Evolutionary conservation across 225 moss, liverwort and hornwort genomes (phyloP), one percentile per base, ranked within the genome.

Genomic region (Physcomitrellopsis africana): DNA sequence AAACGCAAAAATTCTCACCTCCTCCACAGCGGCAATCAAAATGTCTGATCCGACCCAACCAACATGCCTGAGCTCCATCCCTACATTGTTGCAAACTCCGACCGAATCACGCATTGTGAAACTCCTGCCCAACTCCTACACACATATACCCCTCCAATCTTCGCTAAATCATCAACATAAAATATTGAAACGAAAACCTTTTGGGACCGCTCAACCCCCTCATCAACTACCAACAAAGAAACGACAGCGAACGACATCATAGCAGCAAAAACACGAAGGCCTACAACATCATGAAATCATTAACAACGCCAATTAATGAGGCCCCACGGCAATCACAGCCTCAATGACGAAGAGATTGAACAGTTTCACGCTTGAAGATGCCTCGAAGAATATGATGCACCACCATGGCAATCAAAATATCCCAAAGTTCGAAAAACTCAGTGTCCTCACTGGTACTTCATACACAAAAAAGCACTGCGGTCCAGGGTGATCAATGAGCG

Each of bases 301-400:
- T 37, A 37, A 29, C 29, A 4, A 37, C 32, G 24, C 42, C 63
- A 75, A 67, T 67, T 67, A 75, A 67, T 59, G 67, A 75, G 75
- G 67, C 11, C 67, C 46, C 63, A 73, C 51, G 22, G 63, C 26
- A 11, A 44, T 12, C n/a, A 37, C 63, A 58, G 18, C 70, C 59
- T 46, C 70, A 72, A 62, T 62, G 6, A 63, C 51, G 41, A 41
- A 16, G 6, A 29, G 0, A 37, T 37, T 37, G 32, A 37, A 37
- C 0, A 0, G 1, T 0, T 0, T 44, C 73, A 45, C 6, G 44
- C 0, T 69, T 55, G 15, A 60, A 48, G 0, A 0, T 0, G 0
- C 41, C 26, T 16, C 16, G n/a, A 55, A 20, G 9, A 51, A 72
- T 1, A 55, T 12, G 12, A n/a, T 17, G 1, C 52, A 32, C 10